These are phyloP conservation scores for Pseudocercospora fijiensis DNA, from an alignment of 2,329 filamentous ascomycete genomes.

Conservation along the genomic window DNA sequence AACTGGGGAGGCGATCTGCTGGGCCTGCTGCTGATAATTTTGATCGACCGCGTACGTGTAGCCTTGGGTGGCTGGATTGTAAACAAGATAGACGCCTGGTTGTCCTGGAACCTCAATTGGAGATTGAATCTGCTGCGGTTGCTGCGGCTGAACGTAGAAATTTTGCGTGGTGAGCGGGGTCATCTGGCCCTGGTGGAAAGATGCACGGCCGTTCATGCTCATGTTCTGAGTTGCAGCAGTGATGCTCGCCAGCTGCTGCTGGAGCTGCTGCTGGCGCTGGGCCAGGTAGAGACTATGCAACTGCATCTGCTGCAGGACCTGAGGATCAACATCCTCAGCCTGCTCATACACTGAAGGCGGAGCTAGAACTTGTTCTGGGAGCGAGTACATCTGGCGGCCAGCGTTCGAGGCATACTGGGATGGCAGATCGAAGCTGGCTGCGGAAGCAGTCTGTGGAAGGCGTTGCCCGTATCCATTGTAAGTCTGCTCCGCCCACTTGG, in stretches of 20 bases:
- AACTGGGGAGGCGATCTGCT: slow-evolving; percentile 33
- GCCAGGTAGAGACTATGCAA: slow-evolving; percentile 89
- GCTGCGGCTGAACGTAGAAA: slow-evolving; percentile 66
- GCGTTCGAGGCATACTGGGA: slow-evolving; percentile 49
- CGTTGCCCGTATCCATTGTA: slow-evolving; percentile 46
- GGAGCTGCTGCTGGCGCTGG: slow-evolving; percentile 90
- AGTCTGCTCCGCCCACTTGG: slow-evolving; percentile 47
- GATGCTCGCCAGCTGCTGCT: slow-evolving; percentile 85
- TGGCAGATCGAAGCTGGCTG: slow-evolving; percentile 47
- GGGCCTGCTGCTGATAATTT: slow-evolving; percentile 53
- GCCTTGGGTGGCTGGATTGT: slow-evolving; percentile 83
- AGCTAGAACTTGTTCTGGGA: slow-evolving; percentile 81
- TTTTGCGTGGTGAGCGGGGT: slow-evolving; percentile 56
- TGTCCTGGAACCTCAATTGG: slow-evolving; percentile 65
- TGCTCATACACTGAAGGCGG: slow-evolving; percentile 77
- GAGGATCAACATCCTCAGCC: slow-evolving; percentile 75
- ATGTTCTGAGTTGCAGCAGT: slow-evolving; percentile 77
- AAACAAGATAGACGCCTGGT: slow-evolving; percentile 76
- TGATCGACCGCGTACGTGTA: slow-evolving; percentile 77
- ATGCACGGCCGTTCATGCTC: slow-evolving; percentile 56
- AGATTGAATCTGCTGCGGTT: slow-evolving; percentile 65
- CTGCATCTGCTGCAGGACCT: slow-evolving; percentile 81
- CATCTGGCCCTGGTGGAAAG: slow-evolving; percentile 39
- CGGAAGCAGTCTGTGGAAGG: slow-evolving; percentile 61
- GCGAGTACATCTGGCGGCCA: slow-evolving; percentile 61